Evolutionary conservation across 2,329 filamentous ascomycete species (phyloP).

Genomic region (Aureobasidium zeae): DNA sequence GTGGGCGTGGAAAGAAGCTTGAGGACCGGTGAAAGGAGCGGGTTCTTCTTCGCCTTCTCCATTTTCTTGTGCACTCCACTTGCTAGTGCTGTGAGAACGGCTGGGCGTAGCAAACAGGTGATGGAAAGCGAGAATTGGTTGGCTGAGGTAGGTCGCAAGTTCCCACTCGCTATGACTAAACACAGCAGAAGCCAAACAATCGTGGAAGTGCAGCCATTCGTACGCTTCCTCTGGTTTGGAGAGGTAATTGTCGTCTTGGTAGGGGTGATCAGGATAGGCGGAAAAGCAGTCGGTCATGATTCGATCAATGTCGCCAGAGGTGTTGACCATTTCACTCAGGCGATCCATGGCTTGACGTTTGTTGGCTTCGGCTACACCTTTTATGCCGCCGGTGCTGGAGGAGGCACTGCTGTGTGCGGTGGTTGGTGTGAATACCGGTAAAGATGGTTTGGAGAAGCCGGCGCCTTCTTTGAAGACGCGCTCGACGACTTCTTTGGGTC

Average conservation of each 20-base stretch:
- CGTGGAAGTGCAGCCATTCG: constrained; percentile 94
- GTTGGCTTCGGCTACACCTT: constrained; percentile 62
- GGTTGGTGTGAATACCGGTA: too few relatives aligned
- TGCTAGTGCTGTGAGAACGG: constrained; percentile 32
- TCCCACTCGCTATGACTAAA: constrained; percentile 90
- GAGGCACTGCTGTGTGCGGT: constrained; percentile 25
- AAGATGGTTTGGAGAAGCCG: constrained; percentile 59
- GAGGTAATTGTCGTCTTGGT: constrained; percentile 85
- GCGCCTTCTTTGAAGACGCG: constrained; percentile 73
- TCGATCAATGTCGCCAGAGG: constrained; percentile 67
- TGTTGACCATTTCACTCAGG: constrained; percentile 66
- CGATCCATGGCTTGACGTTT: constrained; percentile 66
- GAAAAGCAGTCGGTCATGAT: constrained; percentile 78
- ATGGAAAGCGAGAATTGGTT: constrained; percentile 83
- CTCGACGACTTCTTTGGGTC: constrained; percentile 63
- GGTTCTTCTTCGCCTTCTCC: constrained; percentile 23
- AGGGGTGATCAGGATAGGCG: constrained; percentile 76
- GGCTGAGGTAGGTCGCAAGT: constrained; percentile 73
- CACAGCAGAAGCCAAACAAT: constrained; percentile 67
- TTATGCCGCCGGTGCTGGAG: constrained; percentile 24
- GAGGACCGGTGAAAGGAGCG: constrained; percentile 69
- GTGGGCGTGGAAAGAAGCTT: constrained; percentile 70
- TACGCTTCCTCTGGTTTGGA: constrained; percentile 80
- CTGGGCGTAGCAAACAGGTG: constrained; percentile 73
- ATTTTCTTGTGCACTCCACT: constrained; percentile 37